A percentile compares a stretch with the other conserved stretches of the same genome.
Conservation (phyloP, 2,329 filamentous ascomycete species). For the Nakataea oryzae region DNA sequence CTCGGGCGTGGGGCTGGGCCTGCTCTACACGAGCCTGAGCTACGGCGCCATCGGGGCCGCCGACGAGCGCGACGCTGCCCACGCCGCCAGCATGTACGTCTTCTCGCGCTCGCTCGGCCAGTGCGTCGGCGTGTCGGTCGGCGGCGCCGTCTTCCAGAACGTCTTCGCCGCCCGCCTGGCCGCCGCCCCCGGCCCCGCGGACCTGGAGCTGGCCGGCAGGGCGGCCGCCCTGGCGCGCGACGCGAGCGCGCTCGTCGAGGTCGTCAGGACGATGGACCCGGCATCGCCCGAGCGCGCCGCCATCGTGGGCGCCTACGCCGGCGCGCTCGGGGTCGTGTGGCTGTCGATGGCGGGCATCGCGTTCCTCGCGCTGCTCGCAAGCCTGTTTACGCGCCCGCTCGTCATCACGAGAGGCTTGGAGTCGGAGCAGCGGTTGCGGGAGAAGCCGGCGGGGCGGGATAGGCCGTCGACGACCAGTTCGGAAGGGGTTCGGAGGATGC, state of each 20-base stretch:
- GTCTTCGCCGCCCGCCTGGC: slow-evolving; percentile 28
- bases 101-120: slow-evolving; percentile 29
- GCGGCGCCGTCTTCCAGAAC: slow-evolving; percentile 30
- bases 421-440: background rate
- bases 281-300: slow-evolving; percentile 27
- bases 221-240: slow-evolving; percentile 37
- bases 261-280: slow-evolving; percentile 38
- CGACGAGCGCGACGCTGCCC: slow-evolving; percentile 21
- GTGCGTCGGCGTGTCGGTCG: slow-evolving; percentile 28
- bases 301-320: slow-evolving; percentile 20
- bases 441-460: background rate
- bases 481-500: background rate
- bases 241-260: slow-evolving; percentile 40
- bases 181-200: slow-evolving; percentile 29
- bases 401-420: background rate
- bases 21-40: slow-evolving; percentile 26
- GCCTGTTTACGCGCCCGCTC: background rate
- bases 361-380: background rate
- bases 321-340: slow-evolving; percentile 13
- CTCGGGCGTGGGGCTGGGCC: slow-evolving; percentile 24
- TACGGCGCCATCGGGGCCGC: slow-evolving; percentile 27
- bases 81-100: slow-evolving; percentile 27
- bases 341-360: background rate
- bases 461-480: background rate
- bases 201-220: background rate